These are phyloP conservation scores for Ambrosia hybrid DNA, from an alignment of 140 eudicot genomes.

Conservation along the genomic window DNA sequence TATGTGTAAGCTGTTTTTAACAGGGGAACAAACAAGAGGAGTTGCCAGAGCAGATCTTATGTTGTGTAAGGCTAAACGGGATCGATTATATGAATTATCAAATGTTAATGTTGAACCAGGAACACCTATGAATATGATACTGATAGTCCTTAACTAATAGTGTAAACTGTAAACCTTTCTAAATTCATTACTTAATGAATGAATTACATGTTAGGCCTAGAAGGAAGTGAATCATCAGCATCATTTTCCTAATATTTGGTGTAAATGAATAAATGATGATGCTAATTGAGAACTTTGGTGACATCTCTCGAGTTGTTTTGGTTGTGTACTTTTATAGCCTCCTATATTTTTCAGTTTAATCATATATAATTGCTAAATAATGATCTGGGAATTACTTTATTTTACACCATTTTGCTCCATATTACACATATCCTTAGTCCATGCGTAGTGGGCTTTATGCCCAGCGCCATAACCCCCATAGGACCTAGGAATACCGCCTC, in stretches of 20 bases:
- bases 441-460: too few species aligned
- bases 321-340: not conserved
- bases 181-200: not conserved
- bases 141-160: constrained; percentile 14
- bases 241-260: not conserved
- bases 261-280: not conserved
- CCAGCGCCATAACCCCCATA: too few species aligned
- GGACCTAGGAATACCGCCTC: too few species aligned
- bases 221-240: not conserved
- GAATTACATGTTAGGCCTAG: not conserved
- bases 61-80: constrained; percentile 64
- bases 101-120: constrained; percentile 47
- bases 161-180: constrained; percentile 18
- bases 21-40: constrained; percentile 81
- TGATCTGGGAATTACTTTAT: too few species aligned
- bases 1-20: not conserved
- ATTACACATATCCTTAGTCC: too few species aligned
- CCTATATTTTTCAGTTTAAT: too few species aligned
- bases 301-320: not conserved
- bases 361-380: too few species aligned
- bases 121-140: constrained; percentile 11
- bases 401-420: too few species aligned
- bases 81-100: constrained; percentile 63
- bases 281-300: constrained; percentile 1
- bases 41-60: constrained; percentile 74